Conservation (phyloP, 2,329 filamentous ascomycete genomes). For the Aspergillus sp. region DNA sequence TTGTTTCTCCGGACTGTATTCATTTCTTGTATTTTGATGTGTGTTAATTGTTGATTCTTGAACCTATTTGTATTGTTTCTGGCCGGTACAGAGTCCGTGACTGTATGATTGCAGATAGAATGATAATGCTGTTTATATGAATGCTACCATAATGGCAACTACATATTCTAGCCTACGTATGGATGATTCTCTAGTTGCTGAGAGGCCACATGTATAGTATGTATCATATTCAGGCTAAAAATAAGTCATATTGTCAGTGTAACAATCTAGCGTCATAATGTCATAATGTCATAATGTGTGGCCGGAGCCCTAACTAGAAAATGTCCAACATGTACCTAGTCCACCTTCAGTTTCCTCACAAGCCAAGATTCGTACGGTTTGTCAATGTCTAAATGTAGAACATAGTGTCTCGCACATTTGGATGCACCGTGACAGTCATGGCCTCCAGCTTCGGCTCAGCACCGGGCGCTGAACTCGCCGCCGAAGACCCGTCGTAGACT, state of each 20-base stretch:
- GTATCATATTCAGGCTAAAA: too few species aligned
- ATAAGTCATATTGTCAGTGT: too few species aligned
- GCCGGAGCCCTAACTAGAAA: too few species aligned
- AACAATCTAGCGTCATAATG: too few species aligned
- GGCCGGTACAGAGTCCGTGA: not conserved
- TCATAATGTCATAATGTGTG: too few species aligned
- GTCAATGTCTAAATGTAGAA: constrained; percentile 35
- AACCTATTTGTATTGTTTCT: not conserved
- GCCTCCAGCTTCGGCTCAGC: constrained; percentile 7
- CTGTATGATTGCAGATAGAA: not conserved
- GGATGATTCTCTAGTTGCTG: too few species aligned
- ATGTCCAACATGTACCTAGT: too few species aligned
- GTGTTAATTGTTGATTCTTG: not conserved
- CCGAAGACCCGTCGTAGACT: constrained; percentile 51
- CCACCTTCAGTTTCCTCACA: too few species aligned
- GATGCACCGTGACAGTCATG: constrained; percentile 26
- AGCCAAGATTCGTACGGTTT: too few species aligned
- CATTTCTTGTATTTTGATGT: constrained; percentile 1
- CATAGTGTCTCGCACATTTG: constrained; percentile 33
- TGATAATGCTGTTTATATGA: not conserved
- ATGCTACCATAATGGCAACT: too few species aligned
- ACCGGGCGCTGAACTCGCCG: constrained; percentile 22
- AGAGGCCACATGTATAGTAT: too few species aligned
- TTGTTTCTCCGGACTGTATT: constrained; percentile 4
- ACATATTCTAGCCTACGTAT: too few species aligned